Percentiles rank a stretch among this genome's conserved stretches.
Conservation (phyloP, 163 green algal species). For the Prototheca cutis region DNA sequence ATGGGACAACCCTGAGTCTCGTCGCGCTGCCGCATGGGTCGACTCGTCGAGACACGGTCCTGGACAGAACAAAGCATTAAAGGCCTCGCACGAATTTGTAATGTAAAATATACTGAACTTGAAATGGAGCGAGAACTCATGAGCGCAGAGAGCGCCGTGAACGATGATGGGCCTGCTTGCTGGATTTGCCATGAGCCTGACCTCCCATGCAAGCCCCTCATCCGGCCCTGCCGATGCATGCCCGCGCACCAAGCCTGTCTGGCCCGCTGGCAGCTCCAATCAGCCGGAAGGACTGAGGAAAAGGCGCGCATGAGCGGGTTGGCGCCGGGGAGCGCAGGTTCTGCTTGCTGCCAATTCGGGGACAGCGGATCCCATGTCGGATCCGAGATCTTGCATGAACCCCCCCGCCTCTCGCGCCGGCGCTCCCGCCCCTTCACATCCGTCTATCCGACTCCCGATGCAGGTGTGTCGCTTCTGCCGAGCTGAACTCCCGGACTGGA, state of each 20-base stretch:
- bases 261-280: slow-evolving; percentile 42
- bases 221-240: slow-evolving; percentile 13
- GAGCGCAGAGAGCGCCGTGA: neutral
- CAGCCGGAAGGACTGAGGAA: slow-evolving; percentile 17
- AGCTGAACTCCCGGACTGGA: slow-evolving; percentile 31
- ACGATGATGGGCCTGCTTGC: neutral
- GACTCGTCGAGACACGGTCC: too few species aligned
- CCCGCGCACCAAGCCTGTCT: slow-evolving; percentile 28
- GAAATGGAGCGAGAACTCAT: too few species aligned
- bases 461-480: slow-evolving; percentile 40
- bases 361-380: too few species aligned
- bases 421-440: neutral
- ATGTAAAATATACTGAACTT: too few species aligned
- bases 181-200: slow-evolving; percentile 20
- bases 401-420: too few species aligned
- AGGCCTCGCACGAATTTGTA: too few species aligned
- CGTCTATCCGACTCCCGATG: neutral
- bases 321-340: too few species aligned
- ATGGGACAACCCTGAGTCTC: too few species aligned
- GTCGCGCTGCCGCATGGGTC: too few species aligned
- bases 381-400: too few species aligned
- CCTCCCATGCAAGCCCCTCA: neutral
- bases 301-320: neutral
- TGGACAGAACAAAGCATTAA: too few species aligned
- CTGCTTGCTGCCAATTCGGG: too few species aligned